phyloP scores from a whole-genome alignment of 2,329 filamentous ascomycete species.

The Colletotrichum sp. region DNA sequence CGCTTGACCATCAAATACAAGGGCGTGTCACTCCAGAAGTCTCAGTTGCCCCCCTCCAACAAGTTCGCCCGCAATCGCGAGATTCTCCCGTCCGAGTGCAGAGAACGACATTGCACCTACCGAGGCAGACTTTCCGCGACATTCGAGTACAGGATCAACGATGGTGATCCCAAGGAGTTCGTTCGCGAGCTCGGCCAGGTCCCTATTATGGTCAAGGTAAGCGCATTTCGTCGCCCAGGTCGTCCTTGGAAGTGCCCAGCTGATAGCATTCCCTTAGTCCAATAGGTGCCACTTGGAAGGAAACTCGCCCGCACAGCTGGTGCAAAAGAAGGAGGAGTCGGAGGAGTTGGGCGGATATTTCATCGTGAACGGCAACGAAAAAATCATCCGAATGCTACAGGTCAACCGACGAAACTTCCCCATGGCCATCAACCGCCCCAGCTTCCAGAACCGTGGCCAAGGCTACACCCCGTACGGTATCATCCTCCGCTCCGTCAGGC shows the following conservation, averaged over 20 bases:
- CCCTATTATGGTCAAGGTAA: conserved; percentile 90
- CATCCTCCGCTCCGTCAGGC: conserved; percentile 87
- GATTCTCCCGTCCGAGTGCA: conserved; percentile 89
- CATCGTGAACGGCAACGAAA: conserved; percentile 96
- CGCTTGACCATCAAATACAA: conserved; percentile 79
- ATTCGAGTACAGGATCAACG: conserved; percentile 86
- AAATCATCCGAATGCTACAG: conserved; percentile 91
- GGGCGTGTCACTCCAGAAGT: conserved; percentile 82
- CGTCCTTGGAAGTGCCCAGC: conserved; percentile 16
- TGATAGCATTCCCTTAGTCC: conserved; percentile 59
- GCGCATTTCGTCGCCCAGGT: conserved; percentile 28
- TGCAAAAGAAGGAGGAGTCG: conserved; percentile 89
- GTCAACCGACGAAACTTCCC: conserved; percentile 93
- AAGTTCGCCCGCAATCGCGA: conserved; percentile 85
- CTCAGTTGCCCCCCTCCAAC: conserved; percentile 79
- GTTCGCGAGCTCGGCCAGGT: conserved; percentile 86
- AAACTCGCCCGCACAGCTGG: conserved; percentile 81
- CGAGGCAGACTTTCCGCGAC: conserved; percentile 83
- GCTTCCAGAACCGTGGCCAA: conserved; percentile 85
- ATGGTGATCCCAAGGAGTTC: conserved; percentile 82
- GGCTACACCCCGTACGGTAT: conserved; percentile 91
- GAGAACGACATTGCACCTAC: conserved; percentile 93
- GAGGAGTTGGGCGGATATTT: conserved; percentile 98
- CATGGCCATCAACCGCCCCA: conserved; percentile 89
- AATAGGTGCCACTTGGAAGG: conserved; percentile 91